Evolutionary conservation across 495 filamentous ascomycete genomes (phyloP).

Genomic region (Podospora bellae-mahoneyi): DNA sequence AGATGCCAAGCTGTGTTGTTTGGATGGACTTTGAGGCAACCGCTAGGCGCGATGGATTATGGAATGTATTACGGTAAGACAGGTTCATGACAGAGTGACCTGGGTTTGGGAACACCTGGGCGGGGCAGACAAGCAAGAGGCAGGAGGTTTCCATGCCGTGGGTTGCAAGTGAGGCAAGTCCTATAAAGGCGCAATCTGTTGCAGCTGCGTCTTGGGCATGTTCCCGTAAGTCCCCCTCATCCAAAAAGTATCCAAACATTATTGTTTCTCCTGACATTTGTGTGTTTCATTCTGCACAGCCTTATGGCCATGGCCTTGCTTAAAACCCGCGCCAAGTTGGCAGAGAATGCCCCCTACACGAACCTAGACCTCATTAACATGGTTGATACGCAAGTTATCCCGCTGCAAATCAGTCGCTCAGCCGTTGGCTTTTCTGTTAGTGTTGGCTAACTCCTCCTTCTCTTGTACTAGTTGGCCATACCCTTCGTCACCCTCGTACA

Average conservation of each 20-base stretch:
- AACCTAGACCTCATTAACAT: neutral
- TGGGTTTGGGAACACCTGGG: neutral
- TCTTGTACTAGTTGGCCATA: constrained; percentile 1
- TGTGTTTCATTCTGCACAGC: neutral
- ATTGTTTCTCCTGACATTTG: neutral
- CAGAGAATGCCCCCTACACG: constrained; percentile 2
- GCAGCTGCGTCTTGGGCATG: neutral
- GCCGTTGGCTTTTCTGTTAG: neutral
- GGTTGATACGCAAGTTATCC: neutral
- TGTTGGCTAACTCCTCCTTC: neutral
- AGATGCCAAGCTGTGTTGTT: neutral
- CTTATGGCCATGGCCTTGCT: neutral
- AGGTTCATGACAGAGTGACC: neutral
- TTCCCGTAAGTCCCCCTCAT: neutral
- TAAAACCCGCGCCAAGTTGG: neutral
- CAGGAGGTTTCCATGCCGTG: neutral
- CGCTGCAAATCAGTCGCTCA: neutral
- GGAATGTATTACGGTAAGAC: neutral
- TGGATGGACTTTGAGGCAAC: neutral
- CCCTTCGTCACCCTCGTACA: neutral
- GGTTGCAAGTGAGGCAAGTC: neutral
- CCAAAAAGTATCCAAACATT: neutral
- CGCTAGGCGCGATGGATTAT: neutral
- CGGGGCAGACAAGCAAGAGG: neutral
- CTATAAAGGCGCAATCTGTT: neutral